A percentile compares a stretch with the other conserved stretches of the same genome.
Evolutionary conservation across 768 basidiomycete species (phyloP).

Genomic region (Erythrobasidium yunnanense): DNA sequence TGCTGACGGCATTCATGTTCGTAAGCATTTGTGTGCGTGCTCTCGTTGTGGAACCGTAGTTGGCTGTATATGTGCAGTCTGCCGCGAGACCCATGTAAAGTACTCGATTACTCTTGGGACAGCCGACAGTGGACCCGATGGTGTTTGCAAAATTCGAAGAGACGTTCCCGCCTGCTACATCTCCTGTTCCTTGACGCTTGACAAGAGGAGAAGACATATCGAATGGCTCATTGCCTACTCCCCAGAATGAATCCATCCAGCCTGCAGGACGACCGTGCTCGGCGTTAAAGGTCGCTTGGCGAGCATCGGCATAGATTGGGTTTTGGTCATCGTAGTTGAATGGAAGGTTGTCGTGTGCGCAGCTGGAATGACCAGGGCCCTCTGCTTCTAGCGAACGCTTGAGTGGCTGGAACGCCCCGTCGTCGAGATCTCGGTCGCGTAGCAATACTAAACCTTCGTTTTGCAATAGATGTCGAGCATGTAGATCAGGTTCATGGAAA

Average conservation of each 20-base stretch:
- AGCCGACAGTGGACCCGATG: conserved; percentile 62
- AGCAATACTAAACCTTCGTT: conserved; percentile 59
- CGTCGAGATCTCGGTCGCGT: conserved; percentile 60
- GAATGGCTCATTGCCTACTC: conserved; percentile 33
- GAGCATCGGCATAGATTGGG: conserved; percentile 44
- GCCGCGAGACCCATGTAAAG: conserved; percentile 76
- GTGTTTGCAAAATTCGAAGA: conserved; percentile 53
- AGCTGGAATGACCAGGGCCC: conserved; percentile 45
- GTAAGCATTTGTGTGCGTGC: conserved; percentile 64
- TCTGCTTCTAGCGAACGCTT: conserved; percentile 24
- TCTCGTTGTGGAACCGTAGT: conserved; percentile 55
- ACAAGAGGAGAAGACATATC: background rate
- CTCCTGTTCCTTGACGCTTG: conserved; percentile 29
- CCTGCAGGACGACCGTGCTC: conserved; percentile 4
- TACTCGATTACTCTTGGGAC: conserved; percentile 61
- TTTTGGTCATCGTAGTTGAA: conserved; percentile 55
- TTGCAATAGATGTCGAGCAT: conserved; percentile 44
- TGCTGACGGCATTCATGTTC: conserved; percentile 35
- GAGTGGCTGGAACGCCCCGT: conserved; percentile 42
- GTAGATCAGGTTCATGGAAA: background rate
- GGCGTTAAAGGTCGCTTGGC: conserved; percentile 48
- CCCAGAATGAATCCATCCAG: conserved; percentile 45
- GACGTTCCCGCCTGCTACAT: conserved; percentile 36
- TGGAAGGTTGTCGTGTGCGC: conserved; percentile 59
- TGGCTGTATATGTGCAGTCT: conserved; percentile 64